A percentile compares a stretch with the other conserved stretches of the same genome.
These are phyloP conservation scores for Wickerhamiella allomyrinae DNA, from an alignment of 805 yeast genomes.

Conservation along the genomic window DNA sequence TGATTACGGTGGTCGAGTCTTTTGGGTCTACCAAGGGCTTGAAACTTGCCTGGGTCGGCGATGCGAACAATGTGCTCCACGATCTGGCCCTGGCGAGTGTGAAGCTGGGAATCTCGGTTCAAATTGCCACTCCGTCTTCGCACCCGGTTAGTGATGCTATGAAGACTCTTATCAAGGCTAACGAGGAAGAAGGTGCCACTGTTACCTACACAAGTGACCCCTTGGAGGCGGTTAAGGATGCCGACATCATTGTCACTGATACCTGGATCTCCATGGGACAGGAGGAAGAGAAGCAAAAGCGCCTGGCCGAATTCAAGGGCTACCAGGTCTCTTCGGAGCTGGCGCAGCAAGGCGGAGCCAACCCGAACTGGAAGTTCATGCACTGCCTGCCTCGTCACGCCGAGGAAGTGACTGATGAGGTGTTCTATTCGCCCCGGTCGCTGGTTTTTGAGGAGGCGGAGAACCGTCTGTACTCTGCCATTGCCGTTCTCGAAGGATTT, in stretches of 20 bases:
- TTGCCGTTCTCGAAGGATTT: conserved; percentile 82
- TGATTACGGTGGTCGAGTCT: conserved; percentile 71
- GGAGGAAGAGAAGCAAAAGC: conserved; percentile 59
- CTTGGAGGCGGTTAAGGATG: conserved; percentile 49
- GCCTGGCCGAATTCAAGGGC: conserved; percentile 69
- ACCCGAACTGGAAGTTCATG: conserved; percentile 74
- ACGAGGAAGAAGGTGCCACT: conserved; percentile 37
- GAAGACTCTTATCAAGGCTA: conserved; percentile 35
- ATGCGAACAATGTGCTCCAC: conserved; percentile 88
- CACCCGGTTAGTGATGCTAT: conserved; percentile 49
- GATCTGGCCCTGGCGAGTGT: conserved; percentile 82
- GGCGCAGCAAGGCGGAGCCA: conserved; percentile 43
- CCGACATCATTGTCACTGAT: conserved; percentile 83
- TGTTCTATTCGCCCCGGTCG: conserved; percentile 71
- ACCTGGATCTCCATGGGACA: conserved; percentile 98
- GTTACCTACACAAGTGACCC: conserved; percentile 54
- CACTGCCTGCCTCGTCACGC: conserved; percentile 93
- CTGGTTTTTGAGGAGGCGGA: conserved; percentile 93
- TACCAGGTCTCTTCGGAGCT: conserved; percentile 68
- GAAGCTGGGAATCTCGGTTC: conserved; percentile 67
- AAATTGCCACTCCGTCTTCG: conserved; percentile 73
- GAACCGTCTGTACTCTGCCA: conserved; percentile 89
- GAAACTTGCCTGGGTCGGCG: conserved; percentile 92
- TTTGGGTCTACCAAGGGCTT: conserved; percentile 39
- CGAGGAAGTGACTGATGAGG: conserved; percentile 89